Evolutionary conservation across 2,329 filamentous ascomycete genomes (phyloP), one percentile per base, ranked within the genome.

Genomic region (Fusarium gaditjirri): DNA sequence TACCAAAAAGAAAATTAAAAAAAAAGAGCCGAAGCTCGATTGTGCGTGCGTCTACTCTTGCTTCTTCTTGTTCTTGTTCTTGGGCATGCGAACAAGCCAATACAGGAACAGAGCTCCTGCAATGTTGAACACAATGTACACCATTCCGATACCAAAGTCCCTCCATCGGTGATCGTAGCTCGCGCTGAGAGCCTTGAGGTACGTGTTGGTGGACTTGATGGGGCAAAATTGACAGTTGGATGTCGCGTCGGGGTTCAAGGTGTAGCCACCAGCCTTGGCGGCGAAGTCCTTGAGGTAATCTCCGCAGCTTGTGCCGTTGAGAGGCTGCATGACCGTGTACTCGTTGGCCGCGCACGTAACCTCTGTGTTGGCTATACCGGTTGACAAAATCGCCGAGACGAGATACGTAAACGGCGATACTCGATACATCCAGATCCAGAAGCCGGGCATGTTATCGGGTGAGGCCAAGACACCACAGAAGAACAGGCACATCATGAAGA

Each of bases 361-460:
- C 1, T 53, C 16, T 0, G 72, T 69, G 33, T 79, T 78, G 7
- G 77, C 78, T 5, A 81, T 60, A 8, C 76, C 78, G 1, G 77
- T 75, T 2, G 77, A 70, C 21, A 81, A 12, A 12, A 80, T 72
- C 5, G 77, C 65, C 3, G 75, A 77, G 8, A 76, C 69, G 5
- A 78, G 62, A 35, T 81, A 81, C 3, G 78, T 81, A 33, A 81
- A 90, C 0, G 92, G 92, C 0, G 89, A 92, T 44, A 92, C 81
- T 41, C 90, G 87, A 80, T 93, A 93, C 88, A 92, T 90, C 82
- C 90, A 92, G 73, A 90, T 89, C 92, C 92, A 94, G 84, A 93
- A 93, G 5, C 87, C 83, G 0, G 92, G 91, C 46, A 94, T 85
- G 3, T 82, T 80, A 0, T 79, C 75, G 0, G 90, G 90, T 5